Percentiles rank a stretch among this genome's conserved stretches.
Conservation (phyloP, 2,329 filamentous ascomycete species). For the Fusarium mexicanum region DNA sequence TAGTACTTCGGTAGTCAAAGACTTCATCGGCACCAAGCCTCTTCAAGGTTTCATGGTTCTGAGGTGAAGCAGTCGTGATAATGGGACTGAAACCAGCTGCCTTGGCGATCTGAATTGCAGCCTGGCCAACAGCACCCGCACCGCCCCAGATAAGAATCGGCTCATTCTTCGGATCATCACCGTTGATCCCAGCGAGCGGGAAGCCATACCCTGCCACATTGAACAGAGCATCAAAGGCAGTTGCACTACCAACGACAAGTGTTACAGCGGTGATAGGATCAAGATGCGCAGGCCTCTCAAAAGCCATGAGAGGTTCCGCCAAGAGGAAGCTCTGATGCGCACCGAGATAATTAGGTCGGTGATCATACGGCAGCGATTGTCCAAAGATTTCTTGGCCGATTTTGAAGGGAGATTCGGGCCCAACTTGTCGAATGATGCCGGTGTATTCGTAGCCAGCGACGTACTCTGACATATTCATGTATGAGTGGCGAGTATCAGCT, state of each 20-base stretch:
- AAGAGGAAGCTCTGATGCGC: slow-evolving; percentile 25
- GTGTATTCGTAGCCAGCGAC: slow-evolving; percentile 21
- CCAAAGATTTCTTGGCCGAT: slow-evolving; percentile 14
- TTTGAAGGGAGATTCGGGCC: slow-evolving; percentile 5
- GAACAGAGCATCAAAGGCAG: background rate
- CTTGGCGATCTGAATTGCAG: slow-evolving; percentile 13
- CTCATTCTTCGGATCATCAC: background rate
- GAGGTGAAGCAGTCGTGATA: slow-evolving; percentile 3
- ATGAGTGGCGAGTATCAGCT: slow-evolving; percentile 23
- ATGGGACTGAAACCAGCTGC: slow-evolving; percentile 12
- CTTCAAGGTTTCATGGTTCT: background rate
- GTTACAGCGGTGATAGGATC: background rate
- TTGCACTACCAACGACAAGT: background rate
- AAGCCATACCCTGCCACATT: background rate
- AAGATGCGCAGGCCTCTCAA: background rate
- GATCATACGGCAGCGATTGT: slow-evolving; percentile 3
- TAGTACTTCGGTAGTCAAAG: background rate
- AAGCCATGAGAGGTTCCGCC: slow-evolving; percentile 6
- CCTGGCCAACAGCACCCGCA: background rate
- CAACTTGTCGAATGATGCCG: background rate
- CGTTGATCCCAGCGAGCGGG: background rate
- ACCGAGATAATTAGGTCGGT: slow-evolving; percentile 9
- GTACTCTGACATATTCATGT: background rate
- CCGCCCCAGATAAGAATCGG: slow-evolving; percentile 21
- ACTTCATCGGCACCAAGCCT: background rate